These are phyloP conservation scores for Heimioporus retisporus DNA, from an alignment of 1,284 basidiomycete genomes.

Conservation along the genomic window DNA sequence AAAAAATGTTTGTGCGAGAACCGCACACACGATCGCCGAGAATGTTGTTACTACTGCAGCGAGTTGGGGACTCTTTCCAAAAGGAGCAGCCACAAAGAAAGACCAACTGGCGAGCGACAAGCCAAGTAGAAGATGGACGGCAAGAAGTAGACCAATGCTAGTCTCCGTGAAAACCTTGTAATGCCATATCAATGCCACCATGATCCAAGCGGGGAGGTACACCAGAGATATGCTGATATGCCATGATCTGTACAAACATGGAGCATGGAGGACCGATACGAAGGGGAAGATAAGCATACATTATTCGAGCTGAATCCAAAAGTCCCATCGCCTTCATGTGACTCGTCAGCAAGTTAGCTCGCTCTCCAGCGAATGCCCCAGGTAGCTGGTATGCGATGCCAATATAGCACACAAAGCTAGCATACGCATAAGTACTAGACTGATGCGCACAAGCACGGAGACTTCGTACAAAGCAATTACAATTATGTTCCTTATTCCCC, in stretches of 20 bases:
- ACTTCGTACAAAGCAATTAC: slow-evolving; percentile 67
- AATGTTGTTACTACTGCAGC: slow-evolving; percentile 78
- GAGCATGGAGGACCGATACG: not conserved
- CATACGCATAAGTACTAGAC: slow-evolving; percentile 3
- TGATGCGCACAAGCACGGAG: not conserved
- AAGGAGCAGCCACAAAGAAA: slow-evolving; percentile 74
- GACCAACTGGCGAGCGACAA: slow-evolving; percentile 76
- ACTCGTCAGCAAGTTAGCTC: slow-evolving; percentile 67
- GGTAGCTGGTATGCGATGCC: slow-evolving; percentile 81
- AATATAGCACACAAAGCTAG: slow-evolving; percentile 71
- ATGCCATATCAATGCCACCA: slow-evolving; percentile 72
- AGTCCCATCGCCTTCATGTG: slow-evolving; percentile 84
- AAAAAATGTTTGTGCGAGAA: slow-evolving; percentile 71
- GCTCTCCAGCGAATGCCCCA: slow-evolving; percentile 71
- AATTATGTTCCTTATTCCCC: slow-evolving; percentile 69
- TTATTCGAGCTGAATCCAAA: slow-evolving; percentile 69
- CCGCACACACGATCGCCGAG: slow-evolving; percentile 71
- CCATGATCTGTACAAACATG: slow-evolving; percentile 64
- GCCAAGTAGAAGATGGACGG: slow-evolving; percentile 75
- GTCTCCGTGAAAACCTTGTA: slow-evolving; percentile 72
- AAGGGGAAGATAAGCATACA: slow-evolving; percentile 48
- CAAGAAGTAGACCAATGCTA: slow-evolving; percentile 68
- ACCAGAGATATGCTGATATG: slow-evolving; percentile 64
- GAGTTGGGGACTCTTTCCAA: slow-evolving; percentile 78
- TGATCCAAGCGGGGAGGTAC: slow-evolving; percentile 75